Percentiles rank a stretch among this genome's conserved stretches.
Evolutionary conservation across 371 early-diverging fungal species (phyloP).

Genomic region (Rhizopus arrhizus): DNA sequence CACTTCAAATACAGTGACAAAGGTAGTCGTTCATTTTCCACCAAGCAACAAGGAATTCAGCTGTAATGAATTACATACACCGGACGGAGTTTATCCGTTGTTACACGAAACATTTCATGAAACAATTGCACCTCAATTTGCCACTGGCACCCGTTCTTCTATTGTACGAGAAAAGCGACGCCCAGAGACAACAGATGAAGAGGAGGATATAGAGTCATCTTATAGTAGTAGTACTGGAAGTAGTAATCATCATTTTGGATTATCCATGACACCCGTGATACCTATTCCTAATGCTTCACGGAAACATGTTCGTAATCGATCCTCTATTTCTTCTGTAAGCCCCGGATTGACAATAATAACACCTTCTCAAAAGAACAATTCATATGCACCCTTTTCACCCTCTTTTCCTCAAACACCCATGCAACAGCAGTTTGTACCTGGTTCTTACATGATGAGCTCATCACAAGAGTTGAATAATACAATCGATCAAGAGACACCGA

Average conservation of each 20-base stretch:
- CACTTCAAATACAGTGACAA: not conserved
- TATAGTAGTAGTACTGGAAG: not conserved
- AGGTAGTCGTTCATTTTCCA: slow-evolving; percentile 35
- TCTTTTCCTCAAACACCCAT: slow-evolving; percentile 10
- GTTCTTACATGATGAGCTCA: slow-evolving; percentile 21
- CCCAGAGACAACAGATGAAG: slow-evolving; percentile 59
- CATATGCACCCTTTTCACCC: slow-evolving; percentile 17
- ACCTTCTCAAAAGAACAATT: slow-evolving; percentile 23
- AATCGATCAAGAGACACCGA: slow-evolving; percentile 3
- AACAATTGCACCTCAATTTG: slow-evolving; percentile 53
- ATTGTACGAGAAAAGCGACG: slow-evolving; percentile 21
- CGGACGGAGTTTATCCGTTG: slow-evolving; percentile 60
- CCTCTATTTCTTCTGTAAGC: slow-evolving; percentile 22
- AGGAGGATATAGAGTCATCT: slow-evolving; percentile 20
- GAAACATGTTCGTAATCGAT: slow-evolving; percentile 9
- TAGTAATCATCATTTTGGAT: slow-evolving; percentile 10
- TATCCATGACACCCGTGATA: slow-evolving; percentile 20
- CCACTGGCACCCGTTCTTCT: slow-evolving; percentile 52
- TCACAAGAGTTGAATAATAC: slow-evolving; percentile 12
- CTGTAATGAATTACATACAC: slow-evolving; percentile 51
- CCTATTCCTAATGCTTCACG: slow-evolving; percentile 42
- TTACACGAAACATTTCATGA: slow-evolving; percentile 53
- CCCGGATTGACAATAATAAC: slow-evolving; percentile 17
- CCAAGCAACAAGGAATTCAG: slow-evolving; percentile 50
- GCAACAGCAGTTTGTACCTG: slow-evolving; percentile 10